These are phyloP conservation scores for Nicotiana tabacum DNA, from an alignment of 257 asterid species.

Conservation along the genomic window DNA sequence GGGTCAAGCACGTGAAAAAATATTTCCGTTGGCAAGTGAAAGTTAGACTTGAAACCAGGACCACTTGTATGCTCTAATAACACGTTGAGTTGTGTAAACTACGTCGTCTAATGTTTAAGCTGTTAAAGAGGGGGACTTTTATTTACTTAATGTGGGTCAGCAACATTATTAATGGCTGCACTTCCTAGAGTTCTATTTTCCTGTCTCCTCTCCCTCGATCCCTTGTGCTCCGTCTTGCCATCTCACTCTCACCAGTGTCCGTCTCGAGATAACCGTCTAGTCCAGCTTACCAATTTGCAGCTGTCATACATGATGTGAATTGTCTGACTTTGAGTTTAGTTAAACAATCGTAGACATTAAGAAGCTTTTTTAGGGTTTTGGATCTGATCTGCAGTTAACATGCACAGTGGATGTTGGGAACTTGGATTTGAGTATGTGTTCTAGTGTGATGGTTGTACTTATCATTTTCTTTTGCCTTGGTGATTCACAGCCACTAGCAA, in stretches of 20 bases:
- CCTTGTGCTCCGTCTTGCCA: background rate
- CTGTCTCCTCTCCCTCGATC: background rate
- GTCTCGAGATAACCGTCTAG: background rate
- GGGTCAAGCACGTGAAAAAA: background rate
- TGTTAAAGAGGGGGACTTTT: background rate
- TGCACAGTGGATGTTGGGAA: background rate
- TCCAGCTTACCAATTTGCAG: background rate
- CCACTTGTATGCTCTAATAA: background rate
- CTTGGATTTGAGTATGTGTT: background rate
- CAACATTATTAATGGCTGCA: too few species aligned
- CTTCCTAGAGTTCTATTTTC: background rate
- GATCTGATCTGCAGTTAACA: background rate
- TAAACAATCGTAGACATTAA: background rate
- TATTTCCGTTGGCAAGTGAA: background rate
- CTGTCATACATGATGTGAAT: background rate
- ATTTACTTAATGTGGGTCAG: background rate
- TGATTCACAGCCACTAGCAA: constrained; percentile 71
- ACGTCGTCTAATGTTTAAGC: background rate
- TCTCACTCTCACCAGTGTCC: background rate
- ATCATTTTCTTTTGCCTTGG: background rate
- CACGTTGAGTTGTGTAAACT: background rate
- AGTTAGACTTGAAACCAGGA: background rate
- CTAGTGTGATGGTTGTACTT: background rate
- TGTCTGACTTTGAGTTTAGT: background rate
- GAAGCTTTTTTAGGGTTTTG: background rate